Conservation (phyloP, 2,329 filamentous ascomycete species). For the Colletotrichum neosansevieriae region DNA sequence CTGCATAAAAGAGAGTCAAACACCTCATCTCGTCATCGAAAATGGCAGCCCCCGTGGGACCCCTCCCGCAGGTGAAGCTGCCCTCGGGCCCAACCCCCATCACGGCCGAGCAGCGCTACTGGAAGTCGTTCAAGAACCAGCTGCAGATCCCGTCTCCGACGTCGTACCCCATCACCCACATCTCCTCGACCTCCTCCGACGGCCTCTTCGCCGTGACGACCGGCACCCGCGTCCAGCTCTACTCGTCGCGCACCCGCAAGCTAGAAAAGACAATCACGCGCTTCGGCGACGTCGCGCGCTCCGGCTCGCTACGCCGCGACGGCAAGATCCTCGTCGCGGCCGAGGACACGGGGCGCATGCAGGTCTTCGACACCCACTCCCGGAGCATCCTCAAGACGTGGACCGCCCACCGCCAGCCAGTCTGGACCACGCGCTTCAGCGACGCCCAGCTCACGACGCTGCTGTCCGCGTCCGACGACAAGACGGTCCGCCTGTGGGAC, state of each 20-base stretch:
- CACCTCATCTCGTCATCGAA: constrained; percentile 33
- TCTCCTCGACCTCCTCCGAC: constrained; percentile 74
- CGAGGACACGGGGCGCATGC: constrained; percentile 90
- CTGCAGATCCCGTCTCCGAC: constrained; percentile 91
- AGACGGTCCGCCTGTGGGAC: constrained; percentile 94
- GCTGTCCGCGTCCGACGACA: constrained; percentile 92
- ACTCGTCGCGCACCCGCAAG: constrained; percentile 91
- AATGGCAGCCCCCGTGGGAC: constrained; percentile 90
- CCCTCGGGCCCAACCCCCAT: constrained; percentile 84
- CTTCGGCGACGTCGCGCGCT: constrained; percentile 91
- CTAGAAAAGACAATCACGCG: constrained; percentile 93
- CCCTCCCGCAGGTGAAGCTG: constrained; percentile 84
- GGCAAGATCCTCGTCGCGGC: constrained; percentile 90
- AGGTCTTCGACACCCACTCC: constrained; percentile 92
- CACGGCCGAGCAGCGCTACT: constrained; percentile 95
- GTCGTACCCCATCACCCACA: constrained; percentile 89
- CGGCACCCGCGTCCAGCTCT: constrained; percentile 92
- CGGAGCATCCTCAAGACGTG: constrained; percentile 95
- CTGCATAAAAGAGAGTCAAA: neutral
- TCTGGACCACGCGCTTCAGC: constrained; percentile 94
- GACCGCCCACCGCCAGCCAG: constrained; percentile 93
- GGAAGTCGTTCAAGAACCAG: constrained; percentile 94
- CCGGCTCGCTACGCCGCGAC: constrained; percentile 89
- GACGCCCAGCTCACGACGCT: constrained; percentile 86
- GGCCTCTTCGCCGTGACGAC: constrained; percentile 94